phyloP scores from a whole-genome alignment of 306 rosid species.

The Dalbergia cultrata region DNA sequence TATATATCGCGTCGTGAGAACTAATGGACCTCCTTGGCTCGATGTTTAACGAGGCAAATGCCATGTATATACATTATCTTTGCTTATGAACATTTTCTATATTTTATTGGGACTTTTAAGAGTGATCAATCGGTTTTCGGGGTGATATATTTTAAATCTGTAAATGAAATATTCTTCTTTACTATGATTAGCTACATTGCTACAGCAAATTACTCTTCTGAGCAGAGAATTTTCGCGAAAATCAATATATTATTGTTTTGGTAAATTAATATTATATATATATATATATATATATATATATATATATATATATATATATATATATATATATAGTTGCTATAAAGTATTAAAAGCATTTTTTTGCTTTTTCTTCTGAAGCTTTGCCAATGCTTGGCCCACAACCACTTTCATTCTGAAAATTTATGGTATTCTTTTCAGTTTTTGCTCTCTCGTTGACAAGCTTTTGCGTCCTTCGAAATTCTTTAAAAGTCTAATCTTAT shows the following conservation, averaged over 20 bases:
- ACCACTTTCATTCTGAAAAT: neutral
- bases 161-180: neutral
- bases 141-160: neutral
- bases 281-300: too few relatives aligned
- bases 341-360: neutral
- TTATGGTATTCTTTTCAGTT: conserved; percentile 18
- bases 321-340: neutral
- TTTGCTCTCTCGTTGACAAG: conserved; percentile 6
- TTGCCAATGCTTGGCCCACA: conserved; percentile 12
- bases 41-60: neutral
- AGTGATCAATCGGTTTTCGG: neutral
- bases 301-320: too few relatives aligned
- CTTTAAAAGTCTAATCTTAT: neutral
- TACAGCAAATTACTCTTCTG: neutral
- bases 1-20: too few relatives aligned
- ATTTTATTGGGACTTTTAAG: neutral
- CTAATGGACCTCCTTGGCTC: too few relatives aligned
- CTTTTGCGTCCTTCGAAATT: neutral
- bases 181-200: neutral
- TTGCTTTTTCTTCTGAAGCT: neutral
- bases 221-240: neutral
- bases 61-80: neutral
- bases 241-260: neutral
- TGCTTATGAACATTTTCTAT: neutral
- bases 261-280: too few relatives aligned